Conservation (phyloP, 805 yeast genomes). For the Jamesozyma hellenica region DNA sequence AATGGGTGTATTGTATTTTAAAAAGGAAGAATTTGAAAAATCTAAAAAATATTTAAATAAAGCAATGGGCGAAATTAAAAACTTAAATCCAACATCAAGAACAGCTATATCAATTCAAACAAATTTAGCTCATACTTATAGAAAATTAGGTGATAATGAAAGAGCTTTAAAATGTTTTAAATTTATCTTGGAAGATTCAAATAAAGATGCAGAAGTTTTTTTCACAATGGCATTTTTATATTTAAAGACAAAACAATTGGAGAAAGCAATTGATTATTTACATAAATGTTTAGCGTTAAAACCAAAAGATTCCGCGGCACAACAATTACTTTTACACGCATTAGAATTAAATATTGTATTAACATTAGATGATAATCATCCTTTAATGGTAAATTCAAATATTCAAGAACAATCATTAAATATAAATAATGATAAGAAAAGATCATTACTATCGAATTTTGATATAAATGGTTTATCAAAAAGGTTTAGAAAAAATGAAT, state of each 20-base stretch:
- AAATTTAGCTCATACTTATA: slow-evolving; percentile 80
- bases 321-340: slow-evolving; percentile 73
- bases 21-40: slow-evolving; percentile 51
- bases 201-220: slow-evolving; percentile 62
- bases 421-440: slow-evolving; percentile 1
- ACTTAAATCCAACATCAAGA: slow-evolving; percentile 64
- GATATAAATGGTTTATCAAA: slow-evolving; percentile 3
- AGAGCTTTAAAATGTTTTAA: slow-evolving; percentile 68
- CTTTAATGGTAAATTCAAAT: slow-evolving; percentile 17
- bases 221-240: slow-evolving; percentile 80
- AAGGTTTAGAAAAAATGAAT: slow-evolving; percentile 1
- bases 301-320: slow-evolving; percentile 76
- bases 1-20: slow-evolving; percentile 83
- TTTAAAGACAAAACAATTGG: slow-evolving; percentile 53
- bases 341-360: slow-evolving; percentile 43
- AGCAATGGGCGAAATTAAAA: slow-evolving; percentile 61
- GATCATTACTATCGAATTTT: slow-evolving; percentile 2
- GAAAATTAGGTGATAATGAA: slow-evolving; percentile 50
- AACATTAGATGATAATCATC: slow-evolving; percentile 24
- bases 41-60: slow-evolving; percentile 64
- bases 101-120: slow-evolving; percentile 80
- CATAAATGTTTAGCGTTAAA: slow-evolving; percentile 73
- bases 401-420: slow-evolving; percentile 2
- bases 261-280: slow-evolving; percentile 62
- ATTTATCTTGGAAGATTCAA: slow-evolving; percentile 59